phyloP scores from a whole-genome alignment of 2,329 filamentous ascomycete species.

The Clarireedia monteithiana region DNA sequence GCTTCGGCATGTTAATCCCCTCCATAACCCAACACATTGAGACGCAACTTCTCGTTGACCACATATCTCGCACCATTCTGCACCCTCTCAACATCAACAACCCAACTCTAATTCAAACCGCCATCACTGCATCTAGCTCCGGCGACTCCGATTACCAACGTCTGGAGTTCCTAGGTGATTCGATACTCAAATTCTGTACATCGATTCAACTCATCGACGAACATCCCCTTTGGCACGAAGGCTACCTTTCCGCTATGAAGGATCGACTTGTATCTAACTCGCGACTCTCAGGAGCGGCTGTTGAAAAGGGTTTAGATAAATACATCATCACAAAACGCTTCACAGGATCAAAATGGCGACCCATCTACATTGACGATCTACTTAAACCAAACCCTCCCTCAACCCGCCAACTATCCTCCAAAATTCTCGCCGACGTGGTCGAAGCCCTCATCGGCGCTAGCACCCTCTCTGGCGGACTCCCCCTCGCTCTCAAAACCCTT shows the following conservation, averaged over 20 bases:
- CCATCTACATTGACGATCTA: constrained; percentile 47
- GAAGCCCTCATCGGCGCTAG: constrained; percentile 78
- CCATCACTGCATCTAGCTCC: constrained; percentile 56
- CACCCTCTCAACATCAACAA: constrained; percentile 44
- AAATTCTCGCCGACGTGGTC: constrained; percentile 78
- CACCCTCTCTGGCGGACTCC: constrained; percentile 59
- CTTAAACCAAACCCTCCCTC: constrained; percentile 19
- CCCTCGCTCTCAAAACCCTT: constrained; percentile 56
- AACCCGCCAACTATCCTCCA: constrained; percentile 51
- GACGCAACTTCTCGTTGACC: constrained; percentile 51
- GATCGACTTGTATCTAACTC: constrained; percentile 67
- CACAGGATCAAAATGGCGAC: constrained; percentile 64
- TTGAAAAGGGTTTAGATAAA: constrained; percentile 56
- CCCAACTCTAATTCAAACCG: constrained; percentile 51
- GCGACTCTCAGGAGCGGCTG: constrained; percentile 58
- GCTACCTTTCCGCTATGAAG: constrained; percentile 62
- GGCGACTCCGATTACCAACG: constrained; percentile 67
- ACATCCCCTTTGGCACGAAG: constrained; percentile 65
- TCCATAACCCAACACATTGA: constrained; percentile 66
- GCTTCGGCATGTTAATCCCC: constrained; percentile 58
- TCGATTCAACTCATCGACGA: constrained; percentile 54
- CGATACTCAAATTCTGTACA: constrained; percentile 67
- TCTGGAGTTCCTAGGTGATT: constrained; percentile 82
- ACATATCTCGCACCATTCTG: constrained; percentile 50
- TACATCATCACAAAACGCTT: constrained; percentile 67